These are phyloP conservation scores for Oryza punctata DNA, from an alignment of 176 grass and related monocot species.

Conservation along the genomic window DNA sequence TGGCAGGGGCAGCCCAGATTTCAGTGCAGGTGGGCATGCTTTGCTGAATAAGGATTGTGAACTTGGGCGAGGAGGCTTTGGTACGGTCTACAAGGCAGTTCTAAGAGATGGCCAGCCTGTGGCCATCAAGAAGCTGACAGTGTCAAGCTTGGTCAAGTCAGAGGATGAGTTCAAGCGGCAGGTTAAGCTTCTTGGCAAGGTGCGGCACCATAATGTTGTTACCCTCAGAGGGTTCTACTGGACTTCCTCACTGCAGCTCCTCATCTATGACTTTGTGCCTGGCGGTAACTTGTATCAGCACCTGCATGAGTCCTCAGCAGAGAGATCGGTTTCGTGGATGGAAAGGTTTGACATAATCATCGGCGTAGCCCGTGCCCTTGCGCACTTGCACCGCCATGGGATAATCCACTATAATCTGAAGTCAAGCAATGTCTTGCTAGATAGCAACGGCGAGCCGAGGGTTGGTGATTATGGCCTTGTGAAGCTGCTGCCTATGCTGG, in stretches of 20 bases:
- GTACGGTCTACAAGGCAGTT: slow-evolving; percentile 74
- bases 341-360: slow-evolving; percentile 70
- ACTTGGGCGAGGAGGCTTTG: slow-evolving; percentile 86
- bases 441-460: slow-evolving; percentile 61
- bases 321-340: slow-evolving; percentile 58
- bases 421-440: slow-evolving; percentile 74
- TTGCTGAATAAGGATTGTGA: slow-evolving; percentile 84
- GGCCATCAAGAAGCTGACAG: slow-evolving; percentile 89
- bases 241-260: slow-evolving; percentile 78
- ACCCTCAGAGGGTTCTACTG: slow-evolving; percentile 78
- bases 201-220: slow-evolving; percentile 62
- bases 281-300: slow-evolving; percentile 64
- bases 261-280: slow-evolving; percentile 76
- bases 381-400: slow-evolving; percentile 61
- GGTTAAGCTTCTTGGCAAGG: slow-evolving; percentile 64
- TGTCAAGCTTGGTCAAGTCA: slow-evolving; percentile 82
- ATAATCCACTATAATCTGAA: slow-evolving; percentile 84
- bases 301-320: slow-evolving; percentile 52
- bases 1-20: slow-evolving; percentile 51
- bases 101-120: slow-evolving; percentile 69
- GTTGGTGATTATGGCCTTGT: slow-evolving; percentile 78
- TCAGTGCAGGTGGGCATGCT: slow-evolving; percentile 65
- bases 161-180: slow-evolving; percentile 72
- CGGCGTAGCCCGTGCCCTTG: slow-evolving; percentile 61
- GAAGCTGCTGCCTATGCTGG: slow-evolving; percentile 71